These are phyloP conservation scores for Cladobotryum mycophilum DNA, from an alignment of 2,329 filamentous ascomycete species.

Conservation along the genomic window DNA sequence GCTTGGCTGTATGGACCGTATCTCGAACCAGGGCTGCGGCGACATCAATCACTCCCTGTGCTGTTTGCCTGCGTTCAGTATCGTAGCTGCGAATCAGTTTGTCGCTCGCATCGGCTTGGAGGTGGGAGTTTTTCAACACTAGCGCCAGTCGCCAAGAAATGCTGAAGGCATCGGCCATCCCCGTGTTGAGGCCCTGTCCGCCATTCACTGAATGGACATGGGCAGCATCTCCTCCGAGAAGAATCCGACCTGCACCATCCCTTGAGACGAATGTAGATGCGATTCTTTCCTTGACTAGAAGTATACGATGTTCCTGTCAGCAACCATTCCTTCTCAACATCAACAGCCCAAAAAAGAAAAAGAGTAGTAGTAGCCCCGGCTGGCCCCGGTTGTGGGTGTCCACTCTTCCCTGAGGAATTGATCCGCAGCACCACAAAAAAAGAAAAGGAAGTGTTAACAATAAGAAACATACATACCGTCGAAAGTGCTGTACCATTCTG, in stretches of 20 bases:
- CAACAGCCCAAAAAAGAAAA: background rate
- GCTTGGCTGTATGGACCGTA: conserved; percentile 36
- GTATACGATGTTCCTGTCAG: background rate
- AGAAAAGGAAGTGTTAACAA: background rate
- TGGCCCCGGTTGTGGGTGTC: no score
- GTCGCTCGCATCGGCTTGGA: conserved; percentile 16
- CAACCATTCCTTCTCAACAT: background rate
- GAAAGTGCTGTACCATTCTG: conserved; percentile 46
- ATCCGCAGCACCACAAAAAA: background rate
- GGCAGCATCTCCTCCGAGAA: conserved; percentile 51
- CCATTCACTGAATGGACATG: conserved; percentile 52
- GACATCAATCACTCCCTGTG: conserved; percentile 40
- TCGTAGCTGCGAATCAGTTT: conserved; percentile 38
- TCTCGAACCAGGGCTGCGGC: conserved; percentile 40
- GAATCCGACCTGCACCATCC: conserved; percentile 36
- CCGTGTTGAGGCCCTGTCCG: conserved; percentile 54
- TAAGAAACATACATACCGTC: conserved; percentile 28
- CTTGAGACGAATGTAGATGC: conserved; percentile 33
- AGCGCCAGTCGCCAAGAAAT: conserved; percentile 46
- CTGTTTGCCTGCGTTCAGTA: conserved; percentile 36
- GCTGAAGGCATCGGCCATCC: conserved; percentile 49
- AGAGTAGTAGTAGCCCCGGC: background rate
- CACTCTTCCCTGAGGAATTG: background rate
- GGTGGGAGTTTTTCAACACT: conserved; percentile 19
- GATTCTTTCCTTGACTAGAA: conserved; percentile 35